Percentiles rank a stretch among this genome's conserved stretches.
phyloP scores from a whole-genome alignment of 345 rosid genomes.

The Brassica juncea region DNA sequence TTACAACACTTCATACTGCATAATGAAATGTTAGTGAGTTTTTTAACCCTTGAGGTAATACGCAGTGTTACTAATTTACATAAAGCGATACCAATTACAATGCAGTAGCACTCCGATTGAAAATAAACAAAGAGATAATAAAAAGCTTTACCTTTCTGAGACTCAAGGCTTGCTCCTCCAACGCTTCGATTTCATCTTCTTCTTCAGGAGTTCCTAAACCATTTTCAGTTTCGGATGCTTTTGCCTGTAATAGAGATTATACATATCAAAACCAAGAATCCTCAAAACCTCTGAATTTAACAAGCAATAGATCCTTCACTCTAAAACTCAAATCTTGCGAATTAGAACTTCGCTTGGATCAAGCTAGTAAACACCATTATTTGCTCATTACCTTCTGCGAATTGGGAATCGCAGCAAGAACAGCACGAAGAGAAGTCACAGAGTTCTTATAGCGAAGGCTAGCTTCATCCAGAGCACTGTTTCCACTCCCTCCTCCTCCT shows the following conservation, averaged over 20 bases:
- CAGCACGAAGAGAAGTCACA: conserved; percentile 84
- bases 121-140: background rate
- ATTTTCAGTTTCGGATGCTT: conserved; percentile 48
- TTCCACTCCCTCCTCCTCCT: conserved; percentile 52
- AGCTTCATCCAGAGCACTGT: conserved; percentile 81
- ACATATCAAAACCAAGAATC: background rate
- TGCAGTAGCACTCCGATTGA: background rate
- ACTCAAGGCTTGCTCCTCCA: conserved; percentile 72
- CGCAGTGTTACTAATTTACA: background rate
- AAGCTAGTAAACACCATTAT: background rate
- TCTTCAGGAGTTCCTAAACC: conserved; percentile 48
- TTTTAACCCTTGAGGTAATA: background rate
- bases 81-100: background rate
- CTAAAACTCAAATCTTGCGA: background rate
- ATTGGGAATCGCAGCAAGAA: conserved; percentile 74
- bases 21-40: background rate
- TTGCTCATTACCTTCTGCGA: conserved; percentile 61
- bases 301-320: conserved; percentile 17
- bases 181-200: conserved; percentile 62
- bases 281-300: background rate
- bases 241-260: conserved; percentile 47
- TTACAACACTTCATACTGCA: background rate
- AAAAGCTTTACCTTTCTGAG: conserved; percentile 62
- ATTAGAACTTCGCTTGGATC: background rate
- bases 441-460: conserved; percentile 77